Evolutionary conservation across 148 eudicot species (phyloP), one percentile per base, ranked within the genome.

Genomic region (Hydrangea macrophylla): DNA sequence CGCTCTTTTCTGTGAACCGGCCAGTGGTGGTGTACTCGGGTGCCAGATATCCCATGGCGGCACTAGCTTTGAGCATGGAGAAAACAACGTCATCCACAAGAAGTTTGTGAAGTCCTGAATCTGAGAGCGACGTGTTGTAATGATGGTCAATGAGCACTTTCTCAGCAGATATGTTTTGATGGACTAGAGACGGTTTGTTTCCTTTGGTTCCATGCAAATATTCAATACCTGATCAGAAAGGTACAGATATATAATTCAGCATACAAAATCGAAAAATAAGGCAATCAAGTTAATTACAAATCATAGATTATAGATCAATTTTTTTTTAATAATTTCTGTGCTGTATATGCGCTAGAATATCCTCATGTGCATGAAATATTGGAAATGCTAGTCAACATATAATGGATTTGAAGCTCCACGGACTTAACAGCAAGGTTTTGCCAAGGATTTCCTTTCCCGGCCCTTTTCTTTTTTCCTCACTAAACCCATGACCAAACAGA

Each of bases 21-120:
- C 98, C 96, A 0, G 95, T 93, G 50, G 84, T 88, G 31, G 92
- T 88, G 89, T 93, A 90, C 72, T 93, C 98, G 0, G 98, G 98
- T 39, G 98, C 96, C 40, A 93, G 78, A 67, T 93, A 93, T 36
- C 98, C 98, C 98, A 90, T 93, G 8, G 96, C 96, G 57, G 98
- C 98, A 64, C 95, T 85, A n/a, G 79, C 82, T 81, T 93, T 93
- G 53, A 93, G 88, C 9, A 84, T 80, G 0, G 98, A 90, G 71
- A 86, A 93, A 40, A 93, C 77, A 1, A 86, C 70, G 71, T 93
- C 96, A 70, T 93, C 88, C 1, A 92, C 90, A 8, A 93, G 74
- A 54, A 93, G 87, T 69, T 86, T 93, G 84, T 88, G 90, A 24
- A 93, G 81, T 44, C 95, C 90, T 6, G 95, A 80, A 31, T 84